A percentile compares a stretch with the other conserved stretches of the same genome.
Conservation (phyloP, 2,329 filamentous ascomycete genomes). For the Fusarium sororula region DNA sequence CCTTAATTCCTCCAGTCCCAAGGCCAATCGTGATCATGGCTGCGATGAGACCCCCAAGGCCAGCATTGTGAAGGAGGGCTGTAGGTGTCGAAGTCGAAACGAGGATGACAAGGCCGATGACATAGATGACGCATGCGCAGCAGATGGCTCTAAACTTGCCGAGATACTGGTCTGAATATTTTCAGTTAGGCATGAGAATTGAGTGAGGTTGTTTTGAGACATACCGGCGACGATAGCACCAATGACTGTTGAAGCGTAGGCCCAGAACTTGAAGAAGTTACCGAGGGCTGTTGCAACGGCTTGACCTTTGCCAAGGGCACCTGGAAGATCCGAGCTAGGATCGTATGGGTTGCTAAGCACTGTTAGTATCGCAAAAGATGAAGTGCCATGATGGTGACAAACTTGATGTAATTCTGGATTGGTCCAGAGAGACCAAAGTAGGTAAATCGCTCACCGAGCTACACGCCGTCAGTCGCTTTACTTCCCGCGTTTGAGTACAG, state of each 20-base stretch:
- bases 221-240: neutral
- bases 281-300: neutral
- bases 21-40: neutral
- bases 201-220: no score
- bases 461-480: rapidly evolving
- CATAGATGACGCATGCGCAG: neutral
- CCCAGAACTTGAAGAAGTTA: constrained; percentile 14
- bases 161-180: neutral
- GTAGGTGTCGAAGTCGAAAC: neutral
- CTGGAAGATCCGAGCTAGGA: neutral
- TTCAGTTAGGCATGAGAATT: neutral
- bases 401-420: constrained; percentile 9
- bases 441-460: constrained; percentile 15
- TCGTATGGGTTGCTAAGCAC: neutral
- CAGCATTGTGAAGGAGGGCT: neutral
- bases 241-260: neutral
- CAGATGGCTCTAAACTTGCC: neutral
- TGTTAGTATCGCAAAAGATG: neutral
- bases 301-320: neutral
- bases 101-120: neutral
- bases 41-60: neutral
- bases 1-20: neutral
- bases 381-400: neutral
- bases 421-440: constrained; percentile 8
- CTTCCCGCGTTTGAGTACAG: no score